These are phyloP conservation scores for Penicillium sp. DNA, from an alignment of 2,329 filamentous ascomycete species.

Conservation along the genomic window DNA sequence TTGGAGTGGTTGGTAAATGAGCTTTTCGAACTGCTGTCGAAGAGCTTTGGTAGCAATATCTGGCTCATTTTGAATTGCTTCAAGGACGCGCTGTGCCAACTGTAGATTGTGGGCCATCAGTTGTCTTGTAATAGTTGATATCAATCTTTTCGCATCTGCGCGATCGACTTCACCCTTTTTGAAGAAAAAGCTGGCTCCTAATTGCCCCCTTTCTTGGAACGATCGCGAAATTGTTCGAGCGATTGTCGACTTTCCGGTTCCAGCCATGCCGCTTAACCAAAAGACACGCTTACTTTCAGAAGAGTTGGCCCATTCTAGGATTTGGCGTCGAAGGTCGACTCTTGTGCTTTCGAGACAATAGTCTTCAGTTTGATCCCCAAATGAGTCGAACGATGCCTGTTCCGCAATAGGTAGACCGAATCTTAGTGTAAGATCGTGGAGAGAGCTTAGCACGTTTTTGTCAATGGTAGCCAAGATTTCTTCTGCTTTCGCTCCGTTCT, in stretches of 20 bases:
- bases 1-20: slow-evolving; percentile 27
- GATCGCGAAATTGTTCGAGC: slow-evolving; percentile 1
- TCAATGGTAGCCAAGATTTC: no score
- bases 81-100: slow-evolving; percentile 20
- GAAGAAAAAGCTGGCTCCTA: slow-evolving; percentile 24
- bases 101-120: slow-evolving; percentile 28
- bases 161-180: slow-evolving; percentile 20
- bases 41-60: slow-evolving; percentile 26
- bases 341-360: no score
- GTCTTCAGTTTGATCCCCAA: no score
- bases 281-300: no score
- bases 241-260: slow-evolving; percentile 4
- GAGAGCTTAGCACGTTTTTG: no score
- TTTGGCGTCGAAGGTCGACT: no score
- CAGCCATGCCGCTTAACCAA: slow-evolving; percentile 9
- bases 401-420: no score
- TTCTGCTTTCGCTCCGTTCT: no score
- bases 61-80: slow-evolving; percentile 24
- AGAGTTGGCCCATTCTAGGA: no score
- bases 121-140: slow-evolving; percentile 43
- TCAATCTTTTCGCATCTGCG: slow-evolving; percentile 35
- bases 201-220: no score
- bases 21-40: slow-evolving; percentile 27
- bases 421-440: no score
- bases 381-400: no score